Evolutionary conservation across 2,329 filamentous ascomycete genomes (phyloP).

Genomic region (Stagonosporopsis vannaccii): DNA sequence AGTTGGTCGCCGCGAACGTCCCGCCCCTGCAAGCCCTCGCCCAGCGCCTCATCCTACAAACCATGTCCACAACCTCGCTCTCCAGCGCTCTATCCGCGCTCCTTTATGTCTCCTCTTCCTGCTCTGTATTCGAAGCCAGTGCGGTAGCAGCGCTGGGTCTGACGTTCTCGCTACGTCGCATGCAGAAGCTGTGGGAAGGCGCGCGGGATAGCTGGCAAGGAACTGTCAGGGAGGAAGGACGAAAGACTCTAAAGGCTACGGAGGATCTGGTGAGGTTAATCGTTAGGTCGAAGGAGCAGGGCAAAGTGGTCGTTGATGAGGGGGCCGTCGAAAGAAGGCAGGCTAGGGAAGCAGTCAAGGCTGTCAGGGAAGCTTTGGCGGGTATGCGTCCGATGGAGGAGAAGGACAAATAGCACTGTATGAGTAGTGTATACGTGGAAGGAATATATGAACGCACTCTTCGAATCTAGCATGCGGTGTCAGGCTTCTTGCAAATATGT

Average conservation of each 20-base stretch:
- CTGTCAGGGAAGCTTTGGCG: slow-evolving; percentile 57
- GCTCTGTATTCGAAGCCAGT: slow-evolving; percentile 63
- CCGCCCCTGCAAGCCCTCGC: slow-evolving; percentile 56
- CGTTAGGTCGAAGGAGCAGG: slow-evolving; percentile 55
- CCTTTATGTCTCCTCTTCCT: slow-evolving; percentile 62
- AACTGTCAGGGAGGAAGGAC: slow-evolving; percentile 64
- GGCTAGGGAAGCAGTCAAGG: slow-evolving; percentile 55
- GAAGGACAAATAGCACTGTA: slow-evolving; percentile 1
- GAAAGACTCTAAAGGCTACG: slow-evolving; percentile 61
- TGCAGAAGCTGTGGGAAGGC: slow-evolving; percentile 66
- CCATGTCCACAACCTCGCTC: slow-evolving; percentile 72
- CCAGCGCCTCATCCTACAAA: slow-evolving; percentile 69
- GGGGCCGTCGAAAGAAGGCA: slow-evolving; percentile 49
- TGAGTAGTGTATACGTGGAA: background rate
- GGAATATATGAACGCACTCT: background rate
- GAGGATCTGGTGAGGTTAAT: slow-evolving; percentile 59
- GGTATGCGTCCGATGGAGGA: slow-evolving; percentile 30
- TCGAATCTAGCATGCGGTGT: background rate
- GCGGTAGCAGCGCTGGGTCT: slow-evolving; percentile 66
- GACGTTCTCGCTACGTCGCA: slow-evolving; percentile 63
- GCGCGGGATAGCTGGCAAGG: slow-evolving; percentile 61
- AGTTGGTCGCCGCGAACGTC: slow-evolving; percentile 51
- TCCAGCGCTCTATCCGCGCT: slow-evolving; percentile 62
- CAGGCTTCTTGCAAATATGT: no score
- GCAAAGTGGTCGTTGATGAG: slow-evolving; percentile 37